Evolutionary conservation across 1,284 basidiomycete genomes (phyloP).

Genomic region (Pseudozyma sp.): DNA sequence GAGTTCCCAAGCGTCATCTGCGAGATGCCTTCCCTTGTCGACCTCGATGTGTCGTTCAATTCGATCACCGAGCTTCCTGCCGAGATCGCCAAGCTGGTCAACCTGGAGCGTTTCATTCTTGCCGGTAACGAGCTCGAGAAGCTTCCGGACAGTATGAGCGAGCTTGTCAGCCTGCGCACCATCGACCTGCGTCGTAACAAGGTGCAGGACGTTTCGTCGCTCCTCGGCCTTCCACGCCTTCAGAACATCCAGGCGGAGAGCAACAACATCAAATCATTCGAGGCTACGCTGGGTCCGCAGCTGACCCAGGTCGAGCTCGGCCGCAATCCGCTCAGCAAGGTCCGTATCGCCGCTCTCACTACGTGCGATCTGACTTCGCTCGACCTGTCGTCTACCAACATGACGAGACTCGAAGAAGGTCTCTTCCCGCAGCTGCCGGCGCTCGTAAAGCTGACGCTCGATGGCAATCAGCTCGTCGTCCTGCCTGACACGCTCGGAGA

Average conservation of each 20-base stretch:
- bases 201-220: conserved; percentile 57
- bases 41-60: conserved; percentile 97
- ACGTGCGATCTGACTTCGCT: conserved; percentile 81
- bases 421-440: conserved; percentile 60
- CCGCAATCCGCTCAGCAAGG: conserved; percentile 65
- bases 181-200: conserved; percentile 64
- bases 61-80: conserved; percentile 84
- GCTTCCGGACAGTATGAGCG: conserved; percentile 57
- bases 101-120: conserved; percentile 62
- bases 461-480: conserved; percentile 78
- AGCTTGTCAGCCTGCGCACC: conserved; percentile 55
- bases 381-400: conserved; percentile 89
- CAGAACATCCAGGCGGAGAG: conserved; percentile 59
- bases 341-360: conserved; percentile 60
- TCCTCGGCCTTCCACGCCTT: conserved; percentile 59
- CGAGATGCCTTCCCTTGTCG: conserved; percentile 79
- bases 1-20: conserved; percentile 82
- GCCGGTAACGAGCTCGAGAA: conserved; percentile 61
- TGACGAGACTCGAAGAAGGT: conserved; percentile 82
- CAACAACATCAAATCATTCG: conserved; percentile 64
- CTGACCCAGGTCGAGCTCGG: conserved; percentile 58
- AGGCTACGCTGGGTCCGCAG: conserved; percentile 49
- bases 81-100: conserved; percentile 77
- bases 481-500: conserved; percentile 85
- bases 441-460: conserved; percentile 60